Base-by-base conservation (phyloP, 495 filamentous ascomycete genomes). In the Amphirosellinia nigrospora region DNA sequence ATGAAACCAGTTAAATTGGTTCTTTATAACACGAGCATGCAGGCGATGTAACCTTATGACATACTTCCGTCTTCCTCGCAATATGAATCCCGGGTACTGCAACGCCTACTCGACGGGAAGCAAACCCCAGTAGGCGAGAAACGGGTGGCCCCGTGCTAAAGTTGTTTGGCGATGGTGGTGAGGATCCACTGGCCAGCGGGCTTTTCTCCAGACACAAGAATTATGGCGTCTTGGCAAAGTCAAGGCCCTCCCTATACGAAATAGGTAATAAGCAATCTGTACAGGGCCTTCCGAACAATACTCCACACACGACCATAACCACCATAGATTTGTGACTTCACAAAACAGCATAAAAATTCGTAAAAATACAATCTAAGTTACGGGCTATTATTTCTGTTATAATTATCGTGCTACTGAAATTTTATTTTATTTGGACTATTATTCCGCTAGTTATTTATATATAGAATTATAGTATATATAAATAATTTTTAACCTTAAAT, bases 1-100 rank as follows among this genome's bases (percentile, higher is more conserved):
- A n/a, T 50, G 43, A 64, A 48, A 36, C 43, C 21, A 65, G 45
- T 46, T 10, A 26, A 7, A 39, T 46, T 34, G 64, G 23, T 32
- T 43, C 36, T 45, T 58, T 16, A 26, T 55, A 66, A 34, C 36
- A 34, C 30, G 62, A 65, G 46, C 50, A 10, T 26, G 26, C 10
- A 28, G 13, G 52, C 53, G 64, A 67, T 67, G 64, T 67, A 52
- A 67, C 64, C 26, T 15, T 46, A 67, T 67, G 64, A 67, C 64
- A 67, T 67, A 39, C 16, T 59, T 59, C 15, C 7, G 19, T 56
- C 10, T 13, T 36, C 45, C 19, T 53, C 23, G 23, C 38, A 16
- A 67, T 50, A 38, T 43, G 46, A 55, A 46, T 46, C 38, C 64
- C 32, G 64, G 39, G 36, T 43, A 59, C 34, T 23, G 41, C 61